A percentile compares a stretch with the other conserved stretches of the same genome.
These are phyloP conservation scores for Fusarium marasasianum DNA, from an alignment of 2,329 filamentous ascomycete species.

Conservation along the genomic window DNA sequence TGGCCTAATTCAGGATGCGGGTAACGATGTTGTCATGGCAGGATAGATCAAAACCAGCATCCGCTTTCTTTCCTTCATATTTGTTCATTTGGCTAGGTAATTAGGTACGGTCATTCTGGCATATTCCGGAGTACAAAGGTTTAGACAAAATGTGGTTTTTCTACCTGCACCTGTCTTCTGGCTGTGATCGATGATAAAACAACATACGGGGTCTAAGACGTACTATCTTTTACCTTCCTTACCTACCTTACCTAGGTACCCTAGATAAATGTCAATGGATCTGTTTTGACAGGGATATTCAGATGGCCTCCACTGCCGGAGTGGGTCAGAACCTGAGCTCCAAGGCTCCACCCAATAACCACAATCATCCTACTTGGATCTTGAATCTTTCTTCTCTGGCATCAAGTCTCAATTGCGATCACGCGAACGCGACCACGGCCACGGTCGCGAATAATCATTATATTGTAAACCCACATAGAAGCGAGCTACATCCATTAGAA, in stretches of 20 bases:
- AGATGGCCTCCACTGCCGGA: not conserved
- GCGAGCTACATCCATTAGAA: not conserved
- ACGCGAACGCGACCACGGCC: not conserved
- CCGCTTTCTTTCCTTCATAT: constrained; percentile 1
- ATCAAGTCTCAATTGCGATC: constrained; percentile 20
- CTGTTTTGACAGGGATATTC: not conserved
- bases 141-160: constrained; percentile 28
- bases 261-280: not conserved
- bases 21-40: constrained; percentile 55
- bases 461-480: not conserved
- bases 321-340: constrained; percentile 23
- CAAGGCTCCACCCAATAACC: constrained; percentile 29
- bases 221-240: no score
- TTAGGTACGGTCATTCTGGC: not conserved
- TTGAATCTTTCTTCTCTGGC: constrained; percentile 30
- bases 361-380: constrained; percentile 12
- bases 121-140: constrained; percentile 33
- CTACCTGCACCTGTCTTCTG: not conserved
- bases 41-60: constrained; percentile 36
- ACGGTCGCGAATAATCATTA: not conserved
- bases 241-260: no score
- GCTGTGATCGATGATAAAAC: not conserved
- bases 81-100: constrained; percentile 2
- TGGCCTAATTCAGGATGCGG: constrained; percentile 47
- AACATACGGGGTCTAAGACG: not conserved